These are phyloP conservation scores for Globisporangium cylindrosporum DNA, from an alignment of 352 stramenopile genomes.

Conservation along the genomic window DNA sequence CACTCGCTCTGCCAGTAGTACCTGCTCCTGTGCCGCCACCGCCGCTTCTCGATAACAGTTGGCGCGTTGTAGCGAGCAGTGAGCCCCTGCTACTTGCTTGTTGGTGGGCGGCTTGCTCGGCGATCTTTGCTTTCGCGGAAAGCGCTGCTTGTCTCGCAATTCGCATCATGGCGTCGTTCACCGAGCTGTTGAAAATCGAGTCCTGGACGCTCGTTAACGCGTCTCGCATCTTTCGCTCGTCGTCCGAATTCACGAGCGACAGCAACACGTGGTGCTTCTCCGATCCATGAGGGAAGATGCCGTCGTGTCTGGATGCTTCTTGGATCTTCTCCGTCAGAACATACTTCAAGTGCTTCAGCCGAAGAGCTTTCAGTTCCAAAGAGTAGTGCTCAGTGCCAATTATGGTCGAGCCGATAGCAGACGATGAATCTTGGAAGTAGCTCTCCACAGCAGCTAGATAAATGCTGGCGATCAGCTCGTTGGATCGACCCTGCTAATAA, in stretches of 20 bases:
- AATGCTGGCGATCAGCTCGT: conserved; percentile 10
- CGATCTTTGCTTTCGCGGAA: conserved; percentile 80
- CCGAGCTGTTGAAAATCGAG: conserved; percentile 62
- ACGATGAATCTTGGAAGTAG: conserved; percentile 16
- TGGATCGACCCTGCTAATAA: background rate
- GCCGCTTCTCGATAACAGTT: conserved; percentile 52
- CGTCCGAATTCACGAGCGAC: conserved; percentile 37
- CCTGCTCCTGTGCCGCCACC: conserved; percentile 18
- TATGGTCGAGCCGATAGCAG: background rate
- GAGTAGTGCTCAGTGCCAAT: conserved; percentile 6
- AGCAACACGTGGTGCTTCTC: conserved; percentile 58
- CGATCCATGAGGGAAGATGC: conserved; percentile 66
- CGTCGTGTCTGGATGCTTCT: conserved; percentile 63
- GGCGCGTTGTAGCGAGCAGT: conserved; percentile 68
- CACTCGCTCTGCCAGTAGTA: conserved; percentile 19
- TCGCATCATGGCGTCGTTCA: conserved; percentile 81
- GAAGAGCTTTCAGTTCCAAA: conserved; percentile 19
- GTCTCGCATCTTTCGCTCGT: conserved; percentile 54
- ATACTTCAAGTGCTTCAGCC: conserved; percentile 70
- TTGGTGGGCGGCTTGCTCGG: conserved; percentile 71
- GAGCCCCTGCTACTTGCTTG: conserved; percentile 58
- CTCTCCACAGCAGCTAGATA: conserved; percentile 18
- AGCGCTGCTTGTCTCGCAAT: conserved; percentile 77
- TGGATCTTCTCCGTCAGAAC: conserved; percentile 72
- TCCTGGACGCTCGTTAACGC: conserved; percentile 58